These are phyloP conservation scores for Chlorella sorokiniana DNA, from an alignment of 139 green algal genomes.

Conservation along the genomic window DNA sequence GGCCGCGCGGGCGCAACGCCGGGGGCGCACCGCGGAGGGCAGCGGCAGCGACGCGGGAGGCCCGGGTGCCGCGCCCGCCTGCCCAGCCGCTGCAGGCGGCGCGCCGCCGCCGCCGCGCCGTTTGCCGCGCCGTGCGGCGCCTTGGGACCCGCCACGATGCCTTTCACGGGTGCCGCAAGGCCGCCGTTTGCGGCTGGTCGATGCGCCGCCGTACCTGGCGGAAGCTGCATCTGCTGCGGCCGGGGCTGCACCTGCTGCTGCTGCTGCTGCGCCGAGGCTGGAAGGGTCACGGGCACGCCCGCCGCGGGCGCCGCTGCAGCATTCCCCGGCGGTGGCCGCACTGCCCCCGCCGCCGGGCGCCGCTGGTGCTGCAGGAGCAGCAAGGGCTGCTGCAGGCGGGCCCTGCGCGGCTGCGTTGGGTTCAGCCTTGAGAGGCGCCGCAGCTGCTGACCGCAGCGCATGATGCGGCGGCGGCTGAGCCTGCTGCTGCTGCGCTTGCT, in stretches of 20 bases:
- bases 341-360: background rate
- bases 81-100: background rate
- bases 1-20: background rate
- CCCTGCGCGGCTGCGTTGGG: background rate
- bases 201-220: background rate
- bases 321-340: background rate
- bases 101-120: background rate
- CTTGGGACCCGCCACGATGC: background rate
- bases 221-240: background rate
- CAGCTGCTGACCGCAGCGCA: background rate
- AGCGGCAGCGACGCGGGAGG: background rate
- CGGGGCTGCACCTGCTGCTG: background rate
- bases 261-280: background rate
- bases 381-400: background rate
- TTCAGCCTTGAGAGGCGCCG: background rate
- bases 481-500: background rate
- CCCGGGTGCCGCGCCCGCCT: background rate
- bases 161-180: background rate
- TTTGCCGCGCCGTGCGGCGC: background rate
- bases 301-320: background rate
- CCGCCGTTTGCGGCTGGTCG: background rate
- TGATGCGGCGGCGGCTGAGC: background rate
- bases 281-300: background rate
- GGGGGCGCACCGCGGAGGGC: background rate
- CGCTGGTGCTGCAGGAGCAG: background rate